These are phyloP conservation scores for Globisporangium cylindrosporum DNA, from an alignment of 352 stramenopile genomes.

Conservation along the genomic window DNA sequence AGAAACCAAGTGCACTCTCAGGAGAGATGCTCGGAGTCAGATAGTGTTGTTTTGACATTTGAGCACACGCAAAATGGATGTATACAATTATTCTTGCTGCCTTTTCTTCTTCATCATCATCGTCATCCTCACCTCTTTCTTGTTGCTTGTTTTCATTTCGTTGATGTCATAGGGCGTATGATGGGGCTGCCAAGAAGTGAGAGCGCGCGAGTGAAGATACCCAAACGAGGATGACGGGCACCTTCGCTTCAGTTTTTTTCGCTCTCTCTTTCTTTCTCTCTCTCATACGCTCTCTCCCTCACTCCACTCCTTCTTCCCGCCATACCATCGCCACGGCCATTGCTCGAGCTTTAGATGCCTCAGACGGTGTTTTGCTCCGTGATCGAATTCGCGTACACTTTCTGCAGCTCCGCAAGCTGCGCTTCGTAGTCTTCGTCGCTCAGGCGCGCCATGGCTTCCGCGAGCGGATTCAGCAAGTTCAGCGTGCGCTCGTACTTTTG, in stretches of 20 bases:
- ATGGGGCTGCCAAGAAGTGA: background rate
- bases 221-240: background rate
- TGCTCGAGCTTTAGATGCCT: conserved; percentile 12
- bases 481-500: conserved; percentile 81
- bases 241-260: background rate
- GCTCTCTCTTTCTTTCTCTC: background rate
- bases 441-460: conserved; percentile 71
- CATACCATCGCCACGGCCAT: background rate
- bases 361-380: conserved; percentile 61
- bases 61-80: background rate
- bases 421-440: conserved; percentile 71
- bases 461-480: conserved; percentile 58
- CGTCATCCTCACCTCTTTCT: background rate
- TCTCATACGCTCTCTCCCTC: background rate
- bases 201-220: background rate
- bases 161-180: background rate
- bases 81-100: background rate
- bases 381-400: conserved; percentile 63
- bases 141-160: background rate
- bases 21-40: background rate
- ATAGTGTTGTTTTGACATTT: background rate
- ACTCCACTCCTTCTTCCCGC: background rate
- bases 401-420: conserved; percentile 72
- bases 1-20: background rate
- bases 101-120: background rate